Base-by-base conservation (phyloP, 2,329 filamentous ascomycete genomes). In the Phyllosticta citriasiana region DNA sequence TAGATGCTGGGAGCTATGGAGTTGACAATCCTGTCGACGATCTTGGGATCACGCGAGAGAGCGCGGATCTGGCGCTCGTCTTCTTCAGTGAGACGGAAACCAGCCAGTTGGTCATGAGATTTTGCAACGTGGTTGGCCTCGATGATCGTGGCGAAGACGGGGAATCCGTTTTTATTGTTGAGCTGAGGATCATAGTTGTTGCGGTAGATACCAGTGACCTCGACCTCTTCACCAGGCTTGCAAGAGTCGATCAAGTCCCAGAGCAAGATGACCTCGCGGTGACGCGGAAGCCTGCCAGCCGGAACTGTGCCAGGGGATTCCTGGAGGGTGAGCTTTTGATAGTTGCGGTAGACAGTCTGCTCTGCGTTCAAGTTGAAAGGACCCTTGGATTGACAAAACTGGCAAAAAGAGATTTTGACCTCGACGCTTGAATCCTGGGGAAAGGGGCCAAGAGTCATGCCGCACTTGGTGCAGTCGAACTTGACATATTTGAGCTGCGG, bases 401-500 rank as follows among this genome's bases (percentile, higher is more conserved):
- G 93, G 73, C 94, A 99, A 79, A 89, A 99, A 0, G 89, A 90
- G 67, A 99, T 90, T 77, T 93, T 96, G 71, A 99, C 92, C 74
- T 99, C 94, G 53, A 92, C 87, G 64, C 94, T 96, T 52, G 93
- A 94, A 77, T 99, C 94, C 70, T 99, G 94, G 71, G 96, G 93
- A 79, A 97, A 99, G 19, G 94, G 94, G 1, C 94, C 94, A 2
- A 99, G 83, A 0, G 91, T 96, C 54, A 89, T 84, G 64, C 90
- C 89, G 70, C 94, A 99, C 77, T 97, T 99, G 62, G 81, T 85
- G 77, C 94, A 99, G 77, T 97, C 90, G 71, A 99, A 97, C 77
- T 97, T 96, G 77, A 99, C 90, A 74, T 97, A 97, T 75, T 97
- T 97, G 64, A 99, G 80, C 77, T 99, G 94, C 2, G 94, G 94